phyloP scores from a whole-genome alignment of 2,329 filamentous ascomycete species.

The Aspergillus ochraceoroseus region DNA sequence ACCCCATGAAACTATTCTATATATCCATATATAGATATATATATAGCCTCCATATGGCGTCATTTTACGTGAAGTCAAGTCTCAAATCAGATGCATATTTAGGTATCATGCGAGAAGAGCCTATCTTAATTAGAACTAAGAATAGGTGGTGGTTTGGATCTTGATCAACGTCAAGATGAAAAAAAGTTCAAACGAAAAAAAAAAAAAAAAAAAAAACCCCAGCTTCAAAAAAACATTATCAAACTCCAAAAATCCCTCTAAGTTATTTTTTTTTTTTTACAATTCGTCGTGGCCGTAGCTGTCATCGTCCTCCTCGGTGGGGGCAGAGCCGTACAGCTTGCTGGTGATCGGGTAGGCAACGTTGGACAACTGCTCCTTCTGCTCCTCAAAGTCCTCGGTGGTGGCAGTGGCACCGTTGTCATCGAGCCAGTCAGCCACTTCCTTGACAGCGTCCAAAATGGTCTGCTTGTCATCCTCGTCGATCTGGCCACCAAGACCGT shows the following conservation, averaged over 20 bases:
- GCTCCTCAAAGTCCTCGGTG: constrained; percentile 96
- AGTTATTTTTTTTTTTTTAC: constrained; percentile 59
- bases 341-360: constrained; percentile 98
- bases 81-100: constrained; percentile 4
- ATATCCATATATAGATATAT: too few relatives aligned
- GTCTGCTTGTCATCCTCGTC: constrained; percentile 98
- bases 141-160: constrained; percentile 12
- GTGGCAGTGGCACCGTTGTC: constrained; percentile 82
- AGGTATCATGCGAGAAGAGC: constrained; percentile 18
- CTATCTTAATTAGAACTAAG: constrained; percentile 11
- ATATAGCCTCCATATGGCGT: too few relatives aligned
- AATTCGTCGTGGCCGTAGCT: constrained; percentile 69
- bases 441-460: constrained; percentile 92
- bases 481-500: constrained; percentile 96
- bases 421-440: constrained; percentile 92
- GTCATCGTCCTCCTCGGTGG: constrained; percentile 65
- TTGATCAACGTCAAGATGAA: constrained; percentile 3
- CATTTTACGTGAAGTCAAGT: too few relatives aligned
- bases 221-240: constrained; percentile 20
- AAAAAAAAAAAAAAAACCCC: constrained; percentile 22
- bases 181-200: constrained; percentile 19
- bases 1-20: too few relatives aligned
- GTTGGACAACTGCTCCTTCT: constrained; percentile 97
- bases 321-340: constrained; percentile 78
- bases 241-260: constrained; percentile 39